Evolutionary conservation across 371 early-diverging fungal genomes (phyloP).

Genomic region (Amoeboaphelidium protococcarum): DNA sequence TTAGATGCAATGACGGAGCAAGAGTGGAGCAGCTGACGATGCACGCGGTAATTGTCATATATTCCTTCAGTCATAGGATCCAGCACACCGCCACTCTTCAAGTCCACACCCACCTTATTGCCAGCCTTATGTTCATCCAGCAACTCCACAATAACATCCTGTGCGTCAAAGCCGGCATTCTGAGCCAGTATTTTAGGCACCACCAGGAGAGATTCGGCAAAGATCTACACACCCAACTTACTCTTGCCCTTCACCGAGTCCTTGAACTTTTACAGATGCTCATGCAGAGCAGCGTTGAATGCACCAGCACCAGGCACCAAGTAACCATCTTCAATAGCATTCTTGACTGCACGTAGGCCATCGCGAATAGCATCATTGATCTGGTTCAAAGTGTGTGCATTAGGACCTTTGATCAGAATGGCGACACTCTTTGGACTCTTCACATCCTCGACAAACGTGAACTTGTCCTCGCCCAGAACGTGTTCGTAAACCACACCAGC

Average conservation of each 20-base stretch:
- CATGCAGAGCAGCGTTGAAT: conserved; percentile 63
- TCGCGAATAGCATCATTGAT: conserved; percentile 94
- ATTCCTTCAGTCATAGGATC: conserved; percentile 83
- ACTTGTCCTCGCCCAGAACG: conserved; percentile 95
- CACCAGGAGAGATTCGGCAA: conserved; percentile 78
- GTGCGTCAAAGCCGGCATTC: conserved; percentile 90
- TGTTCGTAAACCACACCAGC: conserved; percentile 91
- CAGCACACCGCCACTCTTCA: conserved; percentile 77
- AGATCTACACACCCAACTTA: conserved; percentile 87
- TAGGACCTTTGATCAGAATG: conserved; percentile 88
- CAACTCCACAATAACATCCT: conserved; percentile 76
- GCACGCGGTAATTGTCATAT: conserved; percentile 93
- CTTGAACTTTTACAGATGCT: conserved; percentile 60
- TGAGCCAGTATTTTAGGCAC: conserved; percentile 88
- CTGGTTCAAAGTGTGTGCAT: conserved; percentile 79
- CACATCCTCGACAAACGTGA: conserved; percentile 97
- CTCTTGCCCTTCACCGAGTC: conserved; percentile 70
- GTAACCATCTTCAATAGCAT: conserved; percentile 73
- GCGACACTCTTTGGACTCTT: conserved; percentile 81
- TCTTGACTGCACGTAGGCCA: conserved; percentile 91
- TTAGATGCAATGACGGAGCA: conserved; percentile 85
- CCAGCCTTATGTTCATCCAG: conserved; percentile 76
- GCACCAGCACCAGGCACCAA: conserved; percentile 93
- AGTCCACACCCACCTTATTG: conserved; percentile 74
- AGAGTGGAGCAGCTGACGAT: conserved; percentile 82